Conservation (phyloP, 768 basidiomycete species). For the Naematelia encephala region DNA sequence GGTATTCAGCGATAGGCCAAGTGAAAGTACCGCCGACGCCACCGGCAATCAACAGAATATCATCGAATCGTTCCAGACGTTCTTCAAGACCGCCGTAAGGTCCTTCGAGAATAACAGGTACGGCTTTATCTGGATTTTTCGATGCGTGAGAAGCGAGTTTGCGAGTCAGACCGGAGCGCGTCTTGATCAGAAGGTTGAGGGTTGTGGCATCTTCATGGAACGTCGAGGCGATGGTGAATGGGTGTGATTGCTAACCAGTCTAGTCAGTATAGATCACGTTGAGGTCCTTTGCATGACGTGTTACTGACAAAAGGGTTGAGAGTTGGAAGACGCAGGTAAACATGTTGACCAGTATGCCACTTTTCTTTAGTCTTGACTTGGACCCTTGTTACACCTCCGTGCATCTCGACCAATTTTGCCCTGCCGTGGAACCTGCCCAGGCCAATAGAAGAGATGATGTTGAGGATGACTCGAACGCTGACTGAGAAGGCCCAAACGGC, state of each 20-base stretch:
- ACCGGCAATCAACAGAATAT: background rate
- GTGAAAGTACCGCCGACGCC: conserved; percentile 1
- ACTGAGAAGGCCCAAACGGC: background rate
- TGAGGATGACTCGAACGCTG: background rate
- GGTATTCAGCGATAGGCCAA: background rate
- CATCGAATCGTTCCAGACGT: background rate
- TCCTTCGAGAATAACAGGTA: background rate
- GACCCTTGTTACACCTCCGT: background rate
- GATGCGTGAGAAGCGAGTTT: background rate
- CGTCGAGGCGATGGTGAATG: background rate
- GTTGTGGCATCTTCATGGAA: background rate
- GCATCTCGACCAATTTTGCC: background rate
- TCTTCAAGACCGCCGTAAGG: conserved; percentile 3
- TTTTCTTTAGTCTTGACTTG: background rate
- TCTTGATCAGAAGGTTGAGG: background rate
- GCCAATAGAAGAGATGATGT: background rate
- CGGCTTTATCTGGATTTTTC: background rate
- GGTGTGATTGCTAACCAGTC: background rate
- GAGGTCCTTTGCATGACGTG: too few species aligned
- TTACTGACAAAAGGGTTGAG: background rate
- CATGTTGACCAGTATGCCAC: background rate
- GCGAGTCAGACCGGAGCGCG: background rate
- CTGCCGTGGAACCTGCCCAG: background rate
- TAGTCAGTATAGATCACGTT: too few species aligned
- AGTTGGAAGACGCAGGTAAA: background rate